Evolutionary conservation across 176 grass and related monocot species (phyloP), one percentile per base, ranked within the genome.

Genomic region (Sorghum bicolor): DNA sequence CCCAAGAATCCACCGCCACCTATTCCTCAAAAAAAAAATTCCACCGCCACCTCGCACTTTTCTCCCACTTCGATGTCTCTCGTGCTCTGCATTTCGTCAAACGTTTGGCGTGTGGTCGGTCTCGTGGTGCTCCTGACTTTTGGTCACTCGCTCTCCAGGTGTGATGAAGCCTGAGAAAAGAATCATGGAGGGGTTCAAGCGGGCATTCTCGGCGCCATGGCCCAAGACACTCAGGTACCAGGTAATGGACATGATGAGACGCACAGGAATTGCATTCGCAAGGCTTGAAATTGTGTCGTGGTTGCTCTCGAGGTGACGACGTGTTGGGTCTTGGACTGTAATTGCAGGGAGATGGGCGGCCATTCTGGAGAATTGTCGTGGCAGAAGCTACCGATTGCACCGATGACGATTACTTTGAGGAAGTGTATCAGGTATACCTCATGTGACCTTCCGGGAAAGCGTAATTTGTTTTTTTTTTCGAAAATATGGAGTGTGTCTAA

Each of bases 171-270:
- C 17, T 20, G 74, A 90, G 75, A 70, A 82, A 15, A 52, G 86
- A 44, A 95, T 98, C 74, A 98, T 78, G 85, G 67, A 95, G 31
- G 96, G 96, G 34, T 98, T 98, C 88, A 92, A 80, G 72, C 83
- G 93, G 58, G 96, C 87, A 26, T 98, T 98, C 39, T 78, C 83
- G 0, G 89, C 93, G 19, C 85, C 96, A 79, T 98, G 96, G 93
- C 93, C 96, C 2, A 84, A 94, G 79, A 98, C 94, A 9, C 91
- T 98, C 74, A 88, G 89, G 19, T 98, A 98, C 75, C 84, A 95
- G 89, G 96, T 94, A 71, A 84, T 33, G 2, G 44, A 39, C 48
- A 13, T 39, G 22, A 13, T 39, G 22, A 15, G 40, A 30, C 72
- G 22, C 26, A 8, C 29, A 61, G 19, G 37, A 61, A 39, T 48